Base-by-base conservation (phyloP, 305 asterid genomes). In the Striga hermonthica region DNA sequence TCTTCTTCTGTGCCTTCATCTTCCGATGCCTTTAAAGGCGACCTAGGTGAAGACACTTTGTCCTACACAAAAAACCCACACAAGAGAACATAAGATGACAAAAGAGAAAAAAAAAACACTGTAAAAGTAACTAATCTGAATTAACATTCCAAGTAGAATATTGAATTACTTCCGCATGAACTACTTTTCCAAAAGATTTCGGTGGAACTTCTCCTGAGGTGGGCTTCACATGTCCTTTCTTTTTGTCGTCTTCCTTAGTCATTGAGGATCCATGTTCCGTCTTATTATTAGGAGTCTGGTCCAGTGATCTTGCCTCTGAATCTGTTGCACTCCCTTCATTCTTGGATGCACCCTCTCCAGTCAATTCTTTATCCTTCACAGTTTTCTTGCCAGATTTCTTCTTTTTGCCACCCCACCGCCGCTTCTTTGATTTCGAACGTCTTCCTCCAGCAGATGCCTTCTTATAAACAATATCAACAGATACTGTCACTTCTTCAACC, bases 371-470 rank as follows among this genome's bases (percentile, higher is more conserved):
- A 70, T 72, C 79, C 65, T 77, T 79, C 61, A 66, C 39, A 55
- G 75, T 34, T 76, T 76, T 63, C 72, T 81, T 81, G 13, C 55
- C 72, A 68, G 80, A 68, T 63, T 57, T 69, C 69, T 68, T 84
- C 77, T 73, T 83, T 68, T 69, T 74, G 31, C 13, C 76, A 56
- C 47, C 47, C 57, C 57, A 63, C 72, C 37, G 70, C 69, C 64
- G 80, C 73, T 77, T 76, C 78, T 78, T 85, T 48, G 74, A 75
- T 74, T 75, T 85, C 57, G 85, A 73, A 48, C 80, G 78, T 37
- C 72, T 66, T 69, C 79, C 79, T 70, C 78, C 82, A 74, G 81
- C 87, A 74, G 84, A 65, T 63, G 72, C 86, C 74, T 84, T 82
- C 74, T 81, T 70, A 44, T 86, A 67, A 35, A 73, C 66, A 56